Evolutionary conservation across 805 yeast species (phyloP).

Genomic region (Maudiozyma bulderi): DNA sequence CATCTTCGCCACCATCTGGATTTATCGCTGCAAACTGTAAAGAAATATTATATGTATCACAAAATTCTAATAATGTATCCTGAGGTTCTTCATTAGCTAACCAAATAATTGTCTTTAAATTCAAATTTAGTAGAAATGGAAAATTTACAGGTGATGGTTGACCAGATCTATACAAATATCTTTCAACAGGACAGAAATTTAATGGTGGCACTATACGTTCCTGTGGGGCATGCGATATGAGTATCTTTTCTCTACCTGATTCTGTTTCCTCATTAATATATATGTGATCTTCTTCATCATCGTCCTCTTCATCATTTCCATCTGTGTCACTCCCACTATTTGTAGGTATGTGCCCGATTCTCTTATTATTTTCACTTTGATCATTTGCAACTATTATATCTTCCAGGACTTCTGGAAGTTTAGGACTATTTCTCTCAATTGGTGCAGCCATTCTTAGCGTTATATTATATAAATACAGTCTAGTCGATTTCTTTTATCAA

Average conservation of each 20-base stretch:
- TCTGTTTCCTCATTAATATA: constrained; percentile 28
- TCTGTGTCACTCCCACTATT: constrained; percentile 4
- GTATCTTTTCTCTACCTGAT: constrained; percentile 21
- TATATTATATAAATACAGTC: background rate
- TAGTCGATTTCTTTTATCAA: too few relatives aligned
- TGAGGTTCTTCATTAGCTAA: constrained; percentile 92
- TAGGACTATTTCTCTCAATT: background rate
- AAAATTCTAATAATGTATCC: constrained; percentile 76
- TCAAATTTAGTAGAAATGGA: constrained; percentile 66
- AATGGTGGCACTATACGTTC: constrained; percentile 81
- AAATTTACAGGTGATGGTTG: constrained; percentile 93
- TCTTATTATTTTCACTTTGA: background rate
- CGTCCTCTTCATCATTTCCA: constrained; percentile 17
- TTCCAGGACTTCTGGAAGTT: background rate
- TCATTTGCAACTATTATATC: background rate
- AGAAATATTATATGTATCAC: constrained; percentile 59
- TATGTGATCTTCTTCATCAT: constrained; percentile 23
- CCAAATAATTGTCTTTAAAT: constrained; percentile 81
- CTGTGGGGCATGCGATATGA: constrained; percentile 45
- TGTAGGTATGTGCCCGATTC: background rate
- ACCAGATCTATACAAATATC: constrained; percentile 77
- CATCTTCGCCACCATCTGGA: constrained; percentile 60
- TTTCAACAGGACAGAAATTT: constrained; percentile 92
- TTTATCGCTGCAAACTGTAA: constrained; percentile 77
- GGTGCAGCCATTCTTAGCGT: background rate